A percentile compares a stretch with the other conserved stretches of the same genome.
phyloP scores from a whole-genome alignment of 2,329 filamentous ascomycete species.

The Falciphora oryzae region DNA sequence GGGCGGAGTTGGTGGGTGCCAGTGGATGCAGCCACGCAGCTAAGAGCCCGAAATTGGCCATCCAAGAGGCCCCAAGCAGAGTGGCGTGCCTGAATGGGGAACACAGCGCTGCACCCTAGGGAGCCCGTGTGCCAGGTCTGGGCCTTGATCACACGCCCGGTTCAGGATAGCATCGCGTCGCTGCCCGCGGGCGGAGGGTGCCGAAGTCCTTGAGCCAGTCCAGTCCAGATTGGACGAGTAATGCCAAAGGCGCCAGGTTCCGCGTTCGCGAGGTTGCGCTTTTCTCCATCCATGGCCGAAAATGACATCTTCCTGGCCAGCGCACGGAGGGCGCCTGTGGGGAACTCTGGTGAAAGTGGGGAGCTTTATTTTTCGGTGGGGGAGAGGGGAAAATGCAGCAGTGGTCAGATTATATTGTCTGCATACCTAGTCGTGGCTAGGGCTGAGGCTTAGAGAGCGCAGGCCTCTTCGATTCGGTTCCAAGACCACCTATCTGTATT shows the following conservation, averaged over 20 bases:
- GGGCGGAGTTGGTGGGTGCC: background rate
- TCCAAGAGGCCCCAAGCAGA: background rate
- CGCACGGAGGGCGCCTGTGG: background rate
- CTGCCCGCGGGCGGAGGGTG: background rate
- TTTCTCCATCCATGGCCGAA: no score
- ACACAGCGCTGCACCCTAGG: background rate
- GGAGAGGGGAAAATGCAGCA: no score
- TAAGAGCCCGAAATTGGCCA: background rate
- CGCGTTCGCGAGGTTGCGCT: background rate
- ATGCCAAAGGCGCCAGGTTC: background rate
- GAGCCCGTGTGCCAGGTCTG: no score
- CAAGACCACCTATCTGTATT: no score
- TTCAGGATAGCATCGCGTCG: background rate
- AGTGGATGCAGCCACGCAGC: conserved; percentile 3
- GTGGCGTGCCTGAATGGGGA: background rate
- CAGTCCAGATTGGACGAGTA: no score
- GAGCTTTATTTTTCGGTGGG: background rate
- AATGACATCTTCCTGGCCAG: background rate
- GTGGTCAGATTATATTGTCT: no score
- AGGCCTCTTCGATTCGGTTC: no score
- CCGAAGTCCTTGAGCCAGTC: background rate
- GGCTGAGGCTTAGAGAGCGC: no score
- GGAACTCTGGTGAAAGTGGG: background rate
- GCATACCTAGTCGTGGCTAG: no score
- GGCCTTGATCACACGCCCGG: no score